These are phyloP conservation scores for Pouteria glomerata DNA, from an alignment of 148 eudicot species.

Conservation along the genomic window DNA sequence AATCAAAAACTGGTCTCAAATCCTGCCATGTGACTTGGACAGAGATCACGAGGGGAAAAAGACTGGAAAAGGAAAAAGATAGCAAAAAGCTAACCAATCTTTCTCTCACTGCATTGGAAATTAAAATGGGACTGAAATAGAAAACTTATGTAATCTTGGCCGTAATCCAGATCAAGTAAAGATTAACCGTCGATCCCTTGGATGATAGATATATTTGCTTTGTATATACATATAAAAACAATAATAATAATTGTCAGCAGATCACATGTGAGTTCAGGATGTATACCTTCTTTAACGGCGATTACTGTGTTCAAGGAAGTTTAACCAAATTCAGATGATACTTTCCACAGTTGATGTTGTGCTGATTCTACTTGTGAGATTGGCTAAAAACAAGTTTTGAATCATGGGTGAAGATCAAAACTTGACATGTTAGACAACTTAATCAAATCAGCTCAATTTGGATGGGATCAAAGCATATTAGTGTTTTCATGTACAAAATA, in stretches of 20 bases:
- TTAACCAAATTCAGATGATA: conserved; percentile 2
- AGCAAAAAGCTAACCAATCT: background rate
- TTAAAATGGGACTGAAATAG: background rate
- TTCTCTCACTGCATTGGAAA: background rate
- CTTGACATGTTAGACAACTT: too few species aligned
- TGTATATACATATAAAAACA: too few species aligned
- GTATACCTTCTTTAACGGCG: background rate
- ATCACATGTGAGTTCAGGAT: background rate
- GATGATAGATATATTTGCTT: background rate
- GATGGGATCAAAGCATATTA: too few species aligned
- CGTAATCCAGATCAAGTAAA: background rate
- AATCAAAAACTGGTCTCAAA: conserved; percentile 9
- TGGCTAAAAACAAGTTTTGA: too few species aligned
- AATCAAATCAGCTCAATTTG: too few species aligned
- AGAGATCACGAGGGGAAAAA: background rate
- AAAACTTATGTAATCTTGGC: background rate
- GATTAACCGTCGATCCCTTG: too few species aligned
- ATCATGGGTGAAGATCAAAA: too few species aligned
- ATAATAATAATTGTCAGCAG: background rate
- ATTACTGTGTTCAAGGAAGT: background rate
- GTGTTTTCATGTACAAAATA: too few species aligned
- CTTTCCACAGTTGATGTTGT: background rate
- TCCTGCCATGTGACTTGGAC: conserved; percentile 8
- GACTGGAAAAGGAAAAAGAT: conserved; percentile 7
- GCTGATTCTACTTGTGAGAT: too few species aligned